These are phyloP conservation scores for Begonia masoniana DNA, from an alignment of 306 rosid species.

Conservation along the genomic window DNA sequence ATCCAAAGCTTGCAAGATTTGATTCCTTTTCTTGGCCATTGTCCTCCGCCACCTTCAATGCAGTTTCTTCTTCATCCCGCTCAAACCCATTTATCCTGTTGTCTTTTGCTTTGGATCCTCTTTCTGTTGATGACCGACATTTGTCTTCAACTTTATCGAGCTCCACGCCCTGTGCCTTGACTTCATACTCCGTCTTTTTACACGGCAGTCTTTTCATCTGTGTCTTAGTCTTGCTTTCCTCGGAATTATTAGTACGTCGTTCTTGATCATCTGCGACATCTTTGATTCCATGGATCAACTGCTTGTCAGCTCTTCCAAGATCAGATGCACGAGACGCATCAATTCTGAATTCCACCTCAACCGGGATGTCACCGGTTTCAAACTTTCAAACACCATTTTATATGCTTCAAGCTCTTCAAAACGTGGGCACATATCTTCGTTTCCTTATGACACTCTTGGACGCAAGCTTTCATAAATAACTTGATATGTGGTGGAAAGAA, in stretches of 20 bases:
- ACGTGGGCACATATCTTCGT: constrained; percentile 18
- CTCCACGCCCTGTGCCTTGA: background rate
- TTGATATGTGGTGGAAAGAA: constrained; percentile 20
- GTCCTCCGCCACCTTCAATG: too few relatives aligned
- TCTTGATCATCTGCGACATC: background rate
- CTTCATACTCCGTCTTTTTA: background rate
- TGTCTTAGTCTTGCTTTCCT: background rate
- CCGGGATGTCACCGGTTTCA: constrained; percentile 16
- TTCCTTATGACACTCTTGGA: constrained; percentile 5
- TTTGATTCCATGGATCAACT: background rate
- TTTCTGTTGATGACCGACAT: background rate
- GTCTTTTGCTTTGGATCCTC: background rate
- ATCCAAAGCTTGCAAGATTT: constrained; percentile 24
- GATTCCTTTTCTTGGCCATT: too few relatives aligned
- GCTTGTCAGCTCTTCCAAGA: background rate
- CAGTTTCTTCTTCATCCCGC: background rate
- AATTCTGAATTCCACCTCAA: constrained; percentile 22
- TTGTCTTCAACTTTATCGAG: background rate
- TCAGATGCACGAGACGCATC: background rate
- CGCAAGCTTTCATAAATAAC: constrained; percentile 4
- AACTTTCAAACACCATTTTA: constrained; percentile 72
- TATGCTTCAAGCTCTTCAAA: constrained; percentile 69
- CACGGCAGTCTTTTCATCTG: background rate
- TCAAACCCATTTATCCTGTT: background rate
- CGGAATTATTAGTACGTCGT: background rate